Conservation (phyloP, 352 stramenopile genomes). For the Pythium monospermum region DNA sequence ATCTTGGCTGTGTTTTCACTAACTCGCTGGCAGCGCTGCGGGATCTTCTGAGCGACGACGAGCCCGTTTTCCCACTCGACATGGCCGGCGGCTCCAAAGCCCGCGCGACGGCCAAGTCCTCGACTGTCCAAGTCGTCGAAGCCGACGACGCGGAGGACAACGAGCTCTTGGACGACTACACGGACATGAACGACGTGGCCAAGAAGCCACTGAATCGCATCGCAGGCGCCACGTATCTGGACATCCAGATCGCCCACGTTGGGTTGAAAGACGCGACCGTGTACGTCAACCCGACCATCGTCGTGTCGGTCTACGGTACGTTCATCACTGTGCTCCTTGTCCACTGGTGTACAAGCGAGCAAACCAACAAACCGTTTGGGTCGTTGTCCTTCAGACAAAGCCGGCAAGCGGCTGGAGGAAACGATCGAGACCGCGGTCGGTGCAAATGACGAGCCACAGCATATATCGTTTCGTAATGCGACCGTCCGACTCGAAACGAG, state of each 20-base stretch:
- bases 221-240: conserved; percentile 36
- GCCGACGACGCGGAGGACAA: conserved; percentile 19
- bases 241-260: conserved; percentile 48
- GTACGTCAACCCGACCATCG: conserved; percentile 61
- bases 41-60: conserved; percentile 1
- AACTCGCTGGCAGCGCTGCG: conserved; percentile 5
- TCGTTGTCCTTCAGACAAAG: too few relatives aligned
- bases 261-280: conserved; percentile 57
- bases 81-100: not conserved
- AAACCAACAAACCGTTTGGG: too few relatives aligned
- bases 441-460: conserved; percentile 28
- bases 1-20: not conserved
- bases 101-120: conserved; percentile 4
- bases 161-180: conserved; percentile 17
- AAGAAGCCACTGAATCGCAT: conserved; percentile 2
- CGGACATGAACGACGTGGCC: not conserved
- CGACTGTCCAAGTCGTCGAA: conserved; percentile 15
- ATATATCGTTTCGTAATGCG: conserved; percentile 42
- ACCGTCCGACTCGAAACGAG: conserved; percentile 43
- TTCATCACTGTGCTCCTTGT: not conserved
- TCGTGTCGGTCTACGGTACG: conserved; percentile 55
- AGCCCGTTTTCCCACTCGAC: conserved; percentile 15
- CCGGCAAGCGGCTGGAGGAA: conserved; percentile 48
- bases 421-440: conserved; percentile 44
- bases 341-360: not conserved